Evolutionary conservation across 345 rosid species (phyloP).

Genomic region (Acer saccharum): DNA sequence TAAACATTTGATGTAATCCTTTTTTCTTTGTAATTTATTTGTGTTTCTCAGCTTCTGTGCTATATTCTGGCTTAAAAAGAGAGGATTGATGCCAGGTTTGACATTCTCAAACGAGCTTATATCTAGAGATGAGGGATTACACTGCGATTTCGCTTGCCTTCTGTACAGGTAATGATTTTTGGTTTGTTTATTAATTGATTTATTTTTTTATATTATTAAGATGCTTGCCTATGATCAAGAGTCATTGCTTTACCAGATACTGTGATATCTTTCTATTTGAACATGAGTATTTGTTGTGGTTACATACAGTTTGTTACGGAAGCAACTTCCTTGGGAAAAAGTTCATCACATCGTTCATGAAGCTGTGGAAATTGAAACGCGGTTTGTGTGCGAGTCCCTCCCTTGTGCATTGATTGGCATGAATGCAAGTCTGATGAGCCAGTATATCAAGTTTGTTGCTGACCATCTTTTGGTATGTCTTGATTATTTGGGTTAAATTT

Average conservation of each 20-base stretch:
- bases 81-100: conserved; percentile 96
- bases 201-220: not conserved
- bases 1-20: conserved; percentile 14
- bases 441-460: conserved; percentile 87
- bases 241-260: not conserved
- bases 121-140: conserved; percentile 92
- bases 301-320: conserved; percentile 60
- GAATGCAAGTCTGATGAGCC: conserved; percentile 88
- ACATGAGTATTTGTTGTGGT: not conserved
- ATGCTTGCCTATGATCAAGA: not conserved
- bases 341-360: conserved; percentile 68
- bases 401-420: conserved; percentile 91
- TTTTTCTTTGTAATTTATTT: conserved; percentile 15
- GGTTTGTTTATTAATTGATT: not conserved
- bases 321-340: conserved; percentile 58
- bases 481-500: not conserved
- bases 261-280: not conserved
- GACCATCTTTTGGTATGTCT: conserved; percentile 80
- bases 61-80: conserved; percentile 95
- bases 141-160: conserved; percentile 96
- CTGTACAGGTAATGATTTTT: conserved; percentile 57
- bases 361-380: conserved; percentile 86
- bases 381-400: conserved; percentile 88
- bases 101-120: conserved; percentile 94
- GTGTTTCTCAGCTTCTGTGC: conserved; percentile 76